Percentiles rank a stretch among this genome's conserved stretches.
These are phyloP conservation scores for Henningerozyma blattae DNA, from an alignment of 805 yeast genomes.

Conservation along the genomic window DNA sequence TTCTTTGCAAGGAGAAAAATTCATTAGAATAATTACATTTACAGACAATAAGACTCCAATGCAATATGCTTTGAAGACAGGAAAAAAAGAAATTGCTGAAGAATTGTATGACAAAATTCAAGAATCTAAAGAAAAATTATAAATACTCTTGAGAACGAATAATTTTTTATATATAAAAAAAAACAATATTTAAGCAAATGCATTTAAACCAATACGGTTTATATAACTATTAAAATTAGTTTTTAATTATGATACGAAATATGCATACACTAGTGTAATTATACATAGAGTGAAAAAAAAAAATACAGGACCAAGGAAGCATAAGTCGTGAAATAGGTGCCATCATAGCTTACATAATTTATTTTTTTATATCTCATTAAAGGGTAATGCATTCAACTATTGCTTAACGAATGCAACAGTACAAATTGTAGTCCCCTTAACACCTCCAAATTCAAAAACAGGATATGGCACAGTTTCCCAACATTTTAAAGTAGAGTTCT, in stretches of 20 bases:
- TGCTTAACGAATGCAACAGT: conserved; percentile 64
- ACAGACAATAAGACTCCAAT: conserved; percentile 55
- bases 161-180: not conserved
- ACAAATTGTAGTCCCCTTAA: conserved; percentile 77
- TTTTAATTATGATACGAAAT: too few relatives aligned
- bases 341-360: too few relatives aligned
- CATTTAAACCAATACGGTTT: conserved; percentile 2
- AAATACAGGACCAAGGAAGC: too few relatives aligned
- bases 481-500: conserved; percentile 31
- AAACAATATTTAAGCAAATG: conserved; percentile 8
- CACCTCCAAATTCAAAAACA: conserved; percentile 79
- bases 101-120: conserved; percentile 35
- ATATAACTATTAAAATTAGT: too few relatives aligned
- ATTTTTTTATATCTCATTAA: too few relatives aligned
- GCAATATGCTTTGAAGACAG: conserved; percentile 74
- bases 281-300: too few relatives aligned
- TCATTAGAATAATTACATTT: conserved; percentile 59
- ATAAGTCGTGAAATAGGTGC: too few relatives aligned
- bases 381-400: too few relatives aligned
- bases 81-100: conserved; percentile 46
- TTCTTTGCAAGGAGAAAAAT: conserved; percentile 74
- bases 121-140: not conserved
- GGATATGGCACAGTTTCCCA: conserved; percentile 72
- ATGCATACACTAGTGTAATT: too few relatives aligned
- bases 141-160: conserved; percentile 1